Base-by-base conservation (phyloP, 495 filamentous ascomycete species). In the Endocarpon pusillum region DNA sequence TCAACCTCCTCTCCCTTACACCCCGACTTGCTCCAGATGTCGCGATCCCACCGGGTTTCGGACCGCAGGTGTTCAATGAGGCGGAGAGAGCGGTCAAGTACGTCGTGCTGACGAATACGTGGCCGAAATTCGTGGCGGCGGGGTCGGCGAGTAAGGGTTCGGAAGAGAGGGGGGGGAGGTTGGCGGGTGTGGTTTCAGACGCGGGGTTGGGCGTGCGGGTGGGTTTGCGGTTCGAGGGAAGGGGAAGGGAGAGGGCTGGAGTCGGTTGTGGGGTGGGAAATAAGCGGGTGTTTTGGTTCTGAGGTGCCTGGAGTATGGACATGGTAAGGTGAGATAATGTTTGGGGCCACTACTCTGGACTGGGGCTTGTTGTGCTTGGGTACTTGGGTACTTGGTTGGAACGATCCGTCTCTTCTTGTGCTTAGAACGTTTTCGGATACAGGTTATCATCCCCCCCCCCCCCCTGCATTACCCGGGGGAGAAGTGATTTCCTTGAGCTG, bases 71-170 rank as follows among this genome's bases (percentile, higher is more conserved):
- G 16, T 79, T 81, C 32, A 68, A 75, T 33, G 56, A 47, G 1
- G 72, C 74, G 0, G 63, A 76, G 47, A 46, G 55, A 23, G 69
- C 64, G 35, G 69, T 78, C 55, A 78, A 75, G 54, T 73, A 76
- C 41, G 57, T 79, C 14, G 73, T 81, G 1, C 61, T 75, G 37
- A 74, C 69, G 4, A 78, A 78, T 45, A 79, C 75, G 7, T 81
- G 74, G 74, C 69, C 69, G 17, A 75, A 73, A 49, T 76, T 73
- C 26, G 62, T 76, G 9, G 48, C 18, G 14, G 28, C 28, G 5
- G 28, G 28, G 28, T 31, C 7, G 14, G 28, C 53, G 2, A 42
- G 30, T 2, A 55, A 77, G 16, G 78, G 79, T 32, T 68, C 73
- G 33, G 57, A 47, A 1, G 71, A 73, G 0, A 62, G 75, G 47